phyloP scores from a whole-genome alignment of 2,329 filamentous ascomycete genomes.

The Colletotrichum noveboracense region DNA sequence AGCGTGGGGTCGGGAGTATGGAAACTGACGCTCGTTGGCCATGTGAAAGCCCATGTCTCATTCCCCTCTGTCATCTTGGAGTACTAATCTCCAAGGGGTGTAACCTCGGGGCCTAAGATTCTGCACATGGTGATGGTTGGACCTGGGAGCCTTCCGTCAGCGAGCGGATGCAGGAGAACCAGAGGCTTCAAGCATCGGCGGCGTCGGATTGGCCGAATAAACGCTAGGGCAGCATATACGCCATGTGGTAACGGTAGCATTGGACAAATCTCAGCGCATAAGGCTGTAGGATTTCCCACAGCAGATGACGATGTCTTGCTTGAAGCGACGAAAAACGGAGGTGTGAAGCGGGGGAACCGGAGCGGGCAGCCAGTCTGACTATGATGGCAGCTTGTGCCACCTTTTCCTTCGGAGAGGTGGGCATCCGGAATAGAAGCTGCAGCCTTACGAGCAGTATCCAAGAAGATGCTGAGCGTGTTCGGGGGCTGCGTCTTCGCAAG shows the following conservation, averaged over 20 bases:
- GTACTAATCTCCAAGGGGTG: neutral
- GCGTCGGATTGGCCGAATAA: neutral
- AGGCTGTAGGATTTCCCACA: neutral
- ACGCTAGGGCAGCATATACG: neutral
- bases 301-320: neutral
- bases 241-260: neutral
- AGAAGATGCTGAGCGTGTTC: neutral
- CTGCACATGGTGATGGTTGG: neutral
- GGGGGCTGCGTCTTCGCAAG: neutral
- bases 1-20: neutral
- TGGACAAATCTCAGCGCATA: neutral
- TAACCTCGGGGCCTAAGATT: neutral
- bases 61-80: neutral
- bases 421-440: neutral
- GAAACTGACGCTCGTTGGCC: neutral
- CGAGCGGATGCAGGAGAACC: neutral
- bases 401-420: neutral
- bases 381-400: neutral
- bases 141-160: neutral
- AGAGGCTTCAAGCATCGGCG: neutral
- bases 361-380: neutral
- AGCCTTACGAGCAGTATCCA: neutral
- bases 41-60: neutral
- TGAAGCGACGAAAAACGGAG: neutral
- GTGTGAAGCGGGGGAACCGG: neutral